phyloP scores from a whole-genome alignment of 805 yeast species.

The Nakazawaea pomicola region DNA sequence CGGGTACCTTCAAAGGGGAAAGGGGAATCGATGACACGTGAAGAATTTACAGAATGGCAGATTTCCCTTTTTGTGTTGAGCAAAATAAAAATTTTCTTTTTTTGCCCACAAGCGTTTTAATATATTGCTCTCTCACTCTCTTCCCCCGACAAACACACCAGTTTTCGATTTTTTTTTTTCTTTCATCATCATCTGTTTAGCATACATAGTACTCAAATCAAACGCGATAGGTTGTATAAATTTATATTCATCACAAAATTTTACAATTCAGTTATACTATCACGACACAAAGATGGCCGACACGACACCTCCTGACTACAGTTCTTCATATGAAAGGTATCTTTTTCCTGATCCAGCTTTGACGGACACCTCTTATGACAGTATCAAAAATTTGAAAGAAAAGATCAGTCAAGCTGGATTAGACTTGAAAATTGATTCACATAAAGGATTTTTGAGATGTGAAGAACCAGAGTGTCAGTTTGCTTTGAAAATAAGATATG shows the following conservation, averaged over 20 bases:
- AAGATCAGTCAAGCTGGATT: constrained; percentile 1
- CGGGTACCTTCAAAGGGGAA: constrained; percentile 2
- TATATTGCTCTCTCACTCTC: background rate
- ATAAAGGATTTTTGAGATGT: constrained; percentile 11
- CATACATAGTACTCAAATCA: background rate
- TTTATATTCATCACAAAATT: no score
- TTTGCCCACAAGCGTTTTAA: no score
- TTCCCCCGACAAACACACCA: background rate
- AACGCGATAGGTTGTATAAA: no score
- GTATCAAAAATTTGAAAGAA: constrained; percentile 8
- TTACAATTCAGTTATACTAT: background rate
- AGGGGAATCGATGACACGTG: background rate
- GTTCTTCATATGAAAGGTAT: constrained; percentile 6
- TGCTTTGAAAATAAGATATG: constrained; percentile 11
- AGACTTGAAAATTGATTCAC: constrained; percentile 10
- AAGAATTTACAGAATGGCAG: background rate
- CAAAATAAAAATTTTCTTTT: background rate
- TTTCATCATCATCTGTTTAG: background rate
- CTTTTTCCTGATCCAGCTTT: constrained; percentile 1
- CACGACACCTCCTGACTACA: constrained; percentile 1
- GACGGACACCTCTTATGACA: constrained; percentile 9
- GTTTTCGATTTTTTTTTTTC: background rate
- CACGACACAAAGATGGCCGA: background rate
- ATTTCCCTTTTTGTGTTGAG: constrained; percentile 5
- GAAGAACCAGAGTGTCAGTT: constrained; percentile 9